Evolutionary conservation across 495 filamentous ascomycete species (phyloP).

Genomic region (Podospora pseudocomata): DNA sequence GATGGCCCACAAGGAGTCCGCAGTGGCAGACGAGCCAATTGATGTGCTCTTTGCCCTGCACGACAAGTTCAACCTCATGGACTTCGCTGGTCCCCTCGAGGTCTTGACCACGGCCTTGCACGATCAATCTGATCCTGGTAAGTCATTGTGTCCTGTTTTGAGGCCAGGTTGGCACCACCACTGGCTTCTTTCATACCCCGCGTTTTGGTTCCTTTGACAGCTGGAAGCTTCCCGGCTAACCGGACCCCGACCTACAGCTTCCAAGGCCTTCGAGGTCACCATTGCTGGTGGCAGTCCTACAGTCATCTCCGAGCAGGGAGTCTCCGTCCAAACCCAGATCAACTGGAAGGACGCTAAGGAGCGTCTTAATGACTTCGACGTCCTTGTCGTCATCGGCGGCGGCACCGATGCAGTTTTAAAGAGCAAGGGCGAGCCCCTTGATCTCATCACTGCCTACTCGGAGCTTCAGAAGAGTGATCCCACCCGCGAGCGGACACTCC

Average conservation of each 20-base stretch:
- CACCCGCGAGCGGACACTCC: conserved; percentile 64
- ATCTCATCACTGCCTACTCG: conserved; percentile 61
- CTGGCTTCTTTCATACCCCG: background rate
- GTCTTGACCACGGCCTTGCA: conserved; percentile 57
- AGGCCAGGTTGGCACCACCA: background rate
- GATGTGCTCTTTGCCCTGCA: conserved; percentile 51
- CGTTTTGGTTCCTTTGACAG: conserved; percentile 3
- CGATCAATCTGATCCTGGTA: conserved; percentile 59
- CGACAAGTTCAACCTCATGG: conserved; percentile 52
- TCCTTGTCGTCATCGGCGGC: conserved; percentile 67
- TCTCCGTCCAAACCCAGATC: conserved; percentile 69
- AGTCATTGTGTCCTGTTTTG: conserved; percentile 25
- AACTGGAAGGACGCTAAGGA: conserved; percentile 62
- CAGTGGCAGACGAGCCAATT: conserved; percentile 48
- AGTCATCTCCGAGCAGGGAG: conserved; percentile 67
- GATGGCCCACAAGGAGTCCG: conserved; percentile 49
- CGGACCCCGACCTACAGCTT: conserved; percentile 31
- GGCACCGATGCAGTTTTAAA: conserved; percentile 51
- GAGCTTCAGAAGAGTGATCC: conserved; percentile 66
- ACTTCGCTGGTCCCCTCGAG: conserved; percentile 66
- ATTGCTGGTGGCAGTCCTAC: conserved; percentile 56
- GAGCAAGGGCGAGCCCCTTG: conserved; percentile 56
- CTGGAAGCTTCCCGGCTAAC: background rate
- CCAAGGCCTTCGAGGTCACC: conserved; percentile 63
- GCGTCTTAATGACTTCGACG: conserved; percentile 63